Percentiles rank a stretch among this genome's conserved stretches.
phyloP scores from a whole-genome alignment of 2,329 filamentous ascomycete species.

The Fusarium sp. region DNA sequence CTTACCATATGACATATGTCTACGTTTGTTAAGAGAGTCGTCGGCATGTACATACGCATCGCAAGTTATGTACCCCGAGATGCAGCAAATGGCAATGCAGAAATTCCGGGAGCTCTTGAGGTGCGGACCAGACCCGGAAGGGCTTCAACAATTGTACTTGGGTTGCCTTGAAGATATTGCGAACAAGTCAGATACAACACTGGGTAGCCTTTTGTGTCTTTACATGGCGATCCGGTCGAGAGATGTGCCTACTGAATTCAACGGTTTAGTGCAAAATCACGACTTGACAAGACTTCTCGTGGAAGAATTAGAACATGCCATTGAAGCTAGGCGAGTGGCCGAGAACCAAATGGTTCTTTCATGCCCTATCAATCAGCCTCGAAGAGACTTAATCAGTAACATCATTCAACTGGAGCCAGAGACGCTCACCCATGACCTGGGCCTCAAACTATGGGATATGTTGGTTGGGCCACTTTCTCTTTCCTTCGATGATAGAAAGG shows the following conservation, averaged over 20 bases:
- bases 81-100: constrained; percentile 73
- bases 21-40: constrained; percentile 80
- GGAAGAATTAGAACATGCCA: constrained; percentile 72
- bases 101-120: constrained; percentile 72
- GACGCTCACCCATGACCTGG: constrained; percentile 72
- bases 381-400: constrained; percentile 67
- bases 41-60: constrained; percentile 67
- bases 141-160: constrained; percentile 72
- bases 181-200: constrained; percentile 71
- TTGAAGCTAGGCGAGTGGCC: constrained; percentile 49
- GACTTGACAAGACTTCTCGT: constrained; percentile 72
- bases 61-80: constrained; percentile 69
- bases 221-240: constrained; percentile 60
- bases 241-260: constrained; percentile 65
- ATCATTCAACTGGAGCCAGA: constrained; percentile 73
- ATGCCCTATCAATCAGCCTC: constrained; percentile 64
- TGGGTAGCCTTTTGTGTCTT: constrained; percentile 80
- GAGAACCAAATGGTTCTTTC: constrained; percentile 61
- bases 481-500: constrained; percentile 70
- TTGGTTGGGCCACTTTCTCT: constrained; percentile 75
- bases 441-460: constrained; percentile 76
- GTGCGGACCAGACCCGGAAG: constrained; percentile 65
- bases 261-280: constrained; percentile 70
- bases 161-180: constrained; percentile 78
- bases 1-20: constrained; percentile 64